phyloP scores from a whole-genome alignment of 129 eudicot species.

The Lactuca saligna region DNA sequence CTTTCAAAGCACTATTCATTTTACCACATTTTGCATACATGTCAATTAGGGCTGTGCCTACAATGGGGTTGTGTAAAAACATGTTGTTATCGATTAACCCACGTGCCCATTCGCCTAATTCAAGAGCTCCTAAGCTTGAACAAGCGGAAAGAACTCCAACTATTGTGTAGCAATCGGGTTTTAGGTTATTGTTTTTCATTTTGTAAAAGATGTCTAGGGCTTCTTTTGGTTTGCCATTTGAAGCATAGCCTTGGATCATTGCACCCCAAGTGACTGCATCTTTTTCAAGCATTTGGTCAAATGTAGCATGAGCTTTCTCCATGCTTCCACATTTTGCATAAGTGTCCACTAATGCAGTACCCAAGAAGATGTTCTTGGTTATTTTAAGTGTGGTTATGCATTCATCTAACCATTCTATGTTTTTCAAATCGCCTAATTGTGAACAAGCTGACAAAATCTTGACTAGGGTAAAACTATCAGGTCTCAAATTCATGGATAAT shows the following conservation, averaged over 20 bases:
- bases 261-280: conserved; percentile 88
- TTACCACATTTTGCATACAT: conserved; percentile 92
- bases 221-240: conserved; percentile 80
- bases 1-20: conserved; percentile 52
- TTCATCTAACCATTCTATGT: conserved; percentile 59
- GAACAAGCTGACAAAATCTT: conserved; percentile 69
- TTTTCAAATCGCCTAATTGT: conserved; percentile 54
- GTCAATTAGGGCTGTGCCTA: conserved; percentile 78
- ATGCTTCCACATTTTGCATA: conserved; percentile 66
- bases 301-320: conserved; percentile 58
- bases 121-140: conserved; percentile 75
- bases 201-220: conserved; percentile 60
- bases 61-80: conserved; percentile 56
- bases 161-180: conserved; percentile 60
- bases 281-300: conserved; percentile 71
- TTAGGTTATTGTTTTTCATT: conserved; percentile 53
- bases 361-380: conserved; percentile 57
- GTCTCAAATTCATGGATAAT: conserved; percentile 55
- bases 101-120: conserved; percentile 74
- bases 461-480: conserved; percentile 73
- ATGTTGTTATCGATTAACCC: conserved; percentile 50
- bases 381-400: conserved; percentile 48
- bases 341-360: conserved; percentile 67
- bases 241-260: conserved; percentile 84
- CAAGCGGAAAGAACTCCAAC: conserved; percentile 86